Percentiles rank a stretch among this genome's conserved stretches.
Conservation (phyloP, 768 basidiomycete species). For the Galerina marginata region DNA sequence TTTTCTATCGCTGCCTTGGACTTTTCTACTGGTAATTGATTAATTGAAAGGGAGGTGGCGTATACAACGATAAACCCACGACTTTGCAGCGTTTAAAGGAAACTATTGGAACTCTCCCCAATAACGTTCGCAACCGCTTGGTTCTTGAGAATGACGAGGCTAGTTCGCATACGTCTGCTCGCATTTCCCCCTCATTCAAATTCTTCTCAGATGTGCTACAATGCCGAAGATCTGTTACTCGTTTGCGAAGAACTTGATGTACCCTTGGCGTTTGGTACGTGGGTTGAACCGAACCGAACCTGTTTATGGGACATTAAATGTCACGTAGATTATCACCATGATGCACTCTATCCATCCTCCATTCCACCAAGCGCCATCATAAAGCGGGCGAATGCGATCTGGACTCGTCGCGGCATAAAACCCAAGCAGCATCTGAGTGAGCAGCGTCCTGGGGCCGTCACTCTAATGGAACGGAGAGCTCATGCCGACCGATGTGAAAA, state of each 20-base stretch:
- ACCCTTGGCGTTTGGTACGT: conserved; percentile 65
- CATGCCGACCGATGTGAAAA: conserved; percentile 83
- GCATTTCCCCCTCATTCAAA: background rate
- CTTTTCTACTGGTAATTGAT: background rate
- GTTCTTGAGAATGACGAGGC: conserved; percentile 97
- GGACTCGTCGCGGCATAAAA: conserved; percentile 74
- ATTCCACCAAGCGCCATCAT: conserved; percentile 71
- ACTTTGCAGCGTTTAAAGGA: conserved; percentile 77
- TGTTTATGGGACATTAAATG: background rate
- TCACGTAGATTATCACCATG: conserved; percentile 78
- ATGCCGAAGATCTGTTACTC: conserved; percentile 85
- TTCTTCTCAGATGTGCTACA: conserved; percentile 71
- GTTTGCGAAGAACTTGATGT: conserved; percentile 84
- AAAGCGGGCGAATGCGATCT: conserved; percentile 75
- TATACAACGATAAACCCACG: conserved; percentile 79
- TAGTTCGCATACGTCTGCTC: conserved; percentile 10
- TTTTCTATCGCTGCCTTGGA: background rate
- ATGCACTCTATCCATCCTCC: conserved; percentile 67
- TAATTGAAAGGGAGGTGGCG: conserved; percentile 67
- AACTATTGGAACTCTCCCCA: conserved; percentile 65
- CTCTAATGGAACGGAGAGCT: conserved; percentile 84
- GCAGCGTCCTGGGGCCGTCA: conserved; percentile 82
- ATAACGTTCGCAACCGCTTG: conserved; percentile 70
- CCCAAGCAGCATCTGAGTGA: conserved; percentile 95
- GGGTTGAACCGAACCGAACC: conserved; percentile 15